A percentile compares a stretch with the other conserved stretches of the same genome.
Evolutionary conservation across 2,329 filamentous ascomycete genomes (phyloP).

Genomic region (Tolypocladium nubicola): DNA sequence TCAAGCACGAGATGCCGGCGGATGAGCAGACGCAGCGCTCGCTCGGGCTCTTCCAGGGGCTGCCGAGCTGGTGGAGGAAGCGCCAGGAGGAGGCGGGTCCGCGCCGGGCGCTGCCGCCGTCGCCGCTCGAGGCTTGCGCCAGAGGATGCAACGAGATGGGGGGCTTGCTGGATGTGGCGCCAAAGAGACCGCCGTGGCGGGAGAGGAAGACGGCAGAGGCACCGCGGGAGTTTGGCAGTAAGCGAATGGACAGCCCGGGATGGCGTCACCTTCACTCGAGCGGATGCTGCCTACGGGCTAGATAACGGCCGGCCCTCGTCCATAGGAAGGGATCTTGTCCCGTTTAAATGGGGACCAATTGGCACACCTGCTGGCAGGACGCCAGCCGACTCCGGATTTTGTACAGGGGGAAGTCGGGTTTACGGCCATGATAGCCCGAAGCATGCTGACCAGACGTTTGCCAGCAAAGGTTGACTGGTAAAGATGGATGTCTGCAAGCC

Average conservation of each 20-base stretch:
- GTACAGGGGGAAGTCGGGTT: not conserved
- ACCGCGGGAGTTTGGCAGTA: not conserved
- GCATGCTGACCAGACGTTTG: not conserved
- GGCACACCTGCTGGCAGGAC: slow-evolving; percentile 19
- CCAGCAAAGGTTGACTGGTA: not conserved
- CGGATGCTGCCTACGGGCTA: not conserved
- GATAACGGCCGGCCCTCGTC: slow-evolving; percentile 1
- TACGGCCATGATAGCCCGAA: not conserved
- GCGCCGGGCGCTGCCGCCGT: not conserved
- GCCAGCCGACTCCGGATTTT: slow-evolving; percentile 3
- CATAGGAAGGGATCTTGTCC: slow-evolving; percentile 1
- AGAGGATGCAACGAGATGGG: not conserved
- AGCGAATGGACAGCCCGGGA: not conserved
- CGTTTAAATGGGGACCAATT: slow-evolving; percentile 18
- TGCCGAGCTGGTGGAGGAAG: slow-evolving; percentile 51
- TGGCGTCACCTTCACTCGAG: not conserved
- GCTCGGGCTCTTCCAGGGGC: slow-evolving; percentile 59
- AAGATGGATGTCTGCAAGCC: not conserved
- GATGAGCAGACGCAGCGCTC: slow-evolving; percentile 54
- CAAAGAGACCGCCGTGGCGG: not conserved
- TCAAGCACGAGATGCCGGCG: slow-evolving; percentile 81
- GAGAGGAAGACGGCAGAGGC: not conserved
- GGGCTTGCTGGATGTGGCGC: not conserved
- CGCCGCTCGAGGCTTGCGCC: not conserved
- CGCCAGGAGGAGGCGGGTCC: slow-evolving; percentile 8